Conservation (phyloP, 257 asterid genomes). For the Solanum tarijense region DNA sequence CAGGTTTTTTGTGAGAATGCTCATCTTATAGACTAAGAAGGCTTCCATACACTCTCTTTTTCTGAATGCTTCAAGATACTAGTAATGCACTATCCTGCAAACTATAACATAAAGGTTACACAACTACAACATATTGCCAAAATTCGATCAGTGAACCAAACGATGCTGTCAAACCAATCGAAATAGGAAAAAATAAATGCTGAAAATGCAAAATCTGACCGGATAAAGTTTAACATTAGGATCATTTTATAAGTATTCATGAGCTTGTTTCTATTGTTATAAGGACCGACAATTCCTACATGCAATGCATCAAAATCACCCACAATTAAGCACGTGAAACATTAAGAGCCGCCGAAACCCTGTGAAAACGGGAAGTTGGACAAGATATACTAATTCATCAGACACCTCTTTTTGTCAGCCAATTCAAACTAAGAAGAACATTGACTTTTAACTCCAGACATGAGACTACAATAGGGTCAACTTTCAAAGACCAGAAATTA, state of each 20-base stretch:
- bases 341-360: neutral
- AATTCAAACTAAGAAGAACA: neutral
- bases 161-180: neutral
- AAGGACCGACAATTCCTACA: neutral
- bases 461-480: neutral
- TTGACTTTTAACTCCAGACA: neutral
- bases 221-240: neutral
- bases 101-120: neutral
- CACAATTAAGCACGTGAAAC: neutral
- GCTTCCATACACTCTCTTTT: neutral
- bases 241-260: neutral
- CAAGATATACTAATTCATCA: neutral
- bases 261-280: neutral
- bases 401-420: neutral
- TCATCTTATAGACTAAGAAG: neutral
- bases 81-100: neutral
- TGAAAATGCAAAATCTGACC: neutral
- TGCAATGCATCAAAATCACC: neutral
- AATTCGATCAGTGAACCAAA: neutral
- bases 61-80: neutral
- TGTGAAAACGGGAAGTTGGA: neutral
- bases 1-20: neutral
- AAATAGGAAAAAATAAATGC: neutral
- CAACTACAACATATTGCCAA: neutral
- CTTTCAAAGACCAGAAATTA: neutral